These are phyloP conservation scores for Naganishia onofrii DNA, from an alignment of 768 basidiomycete species.

Conservation along the genomic window DNA sequence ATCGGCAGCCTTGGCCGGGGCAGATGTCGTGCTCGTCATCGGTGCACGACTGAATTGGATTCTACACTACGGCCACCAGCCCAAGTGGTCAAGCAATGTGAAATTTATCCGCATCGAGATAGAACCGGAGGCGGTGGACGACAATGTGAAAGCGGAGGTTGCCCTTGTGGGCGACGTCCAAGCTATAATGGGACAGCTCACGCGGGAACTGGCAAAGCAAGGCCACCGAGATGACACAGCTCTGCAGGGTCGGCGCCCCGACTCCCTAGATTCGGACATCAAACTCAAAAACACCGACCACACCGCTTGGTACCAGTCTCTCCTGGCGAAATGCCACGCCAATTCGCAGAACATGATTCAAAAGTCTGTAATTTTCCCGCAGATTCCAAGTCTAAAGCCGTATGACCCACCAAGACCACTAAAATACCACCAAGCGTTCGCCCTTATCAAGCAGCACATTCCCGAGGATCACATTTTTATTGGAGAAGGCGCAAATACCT, in stretches of 20 bases:
- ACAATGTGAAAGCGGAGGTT: conserved; percentile 33
- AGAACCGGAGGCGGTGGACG: conserved; percentile 32
- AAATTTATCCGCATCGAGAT: conserved; percentile 36
- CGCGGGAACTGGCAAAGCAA: not conserved
- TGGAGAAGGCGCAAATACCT: conserved; percentile 38
- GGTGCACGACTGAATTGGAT: conserved; percentile 42
- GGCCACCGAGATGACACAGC: not conserved
- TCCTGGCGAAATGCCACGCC: conserved; percentile 25
- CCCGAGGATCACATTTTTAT: conserved; percentile 35
- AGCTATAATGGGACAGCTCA: conserved; percentile 33
- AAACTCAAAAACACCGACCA: conserved; percentile 18
- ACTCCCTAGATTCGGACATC: conserved; percentile 10
- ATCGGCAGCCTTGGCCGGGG: conserved; percentile 32
- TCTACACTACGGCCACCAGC: conserved; percentile 33
- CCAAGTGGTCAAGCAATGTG: conserved; percentile 36
- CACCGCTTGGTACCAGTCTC: conserved; percentile 27
- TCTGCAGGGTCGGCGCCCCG: not conserved
- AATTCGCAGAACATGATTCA: conserved; percentile 31
- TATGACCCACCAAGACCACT: conserved; percentile 25
- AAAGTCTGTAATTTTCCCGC: conserved; percentile 27
- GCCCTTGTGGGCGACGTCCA: conserved; percentile 32
- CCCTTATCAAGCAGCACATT: conserved; percentile 31
- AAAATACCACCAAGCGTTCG: conserved; percentile 37
- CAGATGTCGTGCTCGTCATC: conserved; percentile 38
- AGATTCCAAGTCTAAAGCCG: conserved; percentile 7